Conservation (phyloP, 2,329 filamentous ascomycete genomes). For the Alternaria arbusti region DNA sequence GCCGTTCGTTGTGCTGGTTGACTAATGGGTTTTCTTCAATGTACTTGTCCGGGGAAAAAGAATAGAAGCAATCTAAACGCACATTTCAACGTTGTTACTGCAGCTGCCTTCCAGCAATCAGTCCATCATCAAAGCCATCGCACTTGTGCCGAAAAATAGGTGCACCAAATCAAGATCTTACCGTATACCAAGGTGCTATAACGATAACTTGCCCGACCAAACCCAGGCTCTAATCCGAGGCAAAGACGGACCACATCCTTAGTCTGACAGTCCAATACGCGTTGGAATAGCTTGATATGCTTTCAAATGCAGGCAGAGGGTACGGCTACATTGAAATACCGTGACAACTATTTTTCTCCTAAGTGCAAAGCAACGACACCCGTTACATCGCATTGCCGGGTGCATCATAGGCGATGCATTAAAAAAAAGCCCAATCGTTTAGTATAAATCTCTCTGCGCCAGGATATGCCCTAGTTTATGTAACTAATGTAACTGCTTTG, state of each 20-base stretch:
- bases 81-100: background rate
- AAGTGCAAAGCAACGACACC: background rate
- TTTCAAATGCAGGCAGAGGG: background rate
- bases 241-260: background rate
- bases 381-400: background rate
- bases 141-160: background rate
- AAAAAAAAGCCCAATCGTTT: no score
- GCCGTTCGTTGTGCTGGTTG: background rate
- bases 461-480: no score
- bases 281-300: background rate
- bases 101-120: background rate
- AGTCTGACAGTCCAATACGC: background rate
- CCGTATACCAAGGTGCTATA: background rate
- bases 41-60: background rate
- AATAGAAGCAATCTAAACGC: background rate
- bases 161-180: background rate
- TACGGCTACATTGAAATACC: background rate
- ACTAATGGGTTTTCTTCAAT: background rate
- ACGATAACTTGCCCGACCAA: background rate
- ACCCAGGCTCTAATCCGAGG: background rate
- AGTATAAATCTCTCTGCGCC: background rate
- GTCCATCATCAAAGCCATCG: background rate
- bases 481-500: background rate
- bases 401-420: no score
- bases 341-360: background rate